Percentiles rank a stretch among this genome's conserved stretches.
These are phyloP conservation scores for Xylaria sp. DNA, from an alignment of 2,329 filamentous ascomycete species.

Conservation along the genomic window DNA sequence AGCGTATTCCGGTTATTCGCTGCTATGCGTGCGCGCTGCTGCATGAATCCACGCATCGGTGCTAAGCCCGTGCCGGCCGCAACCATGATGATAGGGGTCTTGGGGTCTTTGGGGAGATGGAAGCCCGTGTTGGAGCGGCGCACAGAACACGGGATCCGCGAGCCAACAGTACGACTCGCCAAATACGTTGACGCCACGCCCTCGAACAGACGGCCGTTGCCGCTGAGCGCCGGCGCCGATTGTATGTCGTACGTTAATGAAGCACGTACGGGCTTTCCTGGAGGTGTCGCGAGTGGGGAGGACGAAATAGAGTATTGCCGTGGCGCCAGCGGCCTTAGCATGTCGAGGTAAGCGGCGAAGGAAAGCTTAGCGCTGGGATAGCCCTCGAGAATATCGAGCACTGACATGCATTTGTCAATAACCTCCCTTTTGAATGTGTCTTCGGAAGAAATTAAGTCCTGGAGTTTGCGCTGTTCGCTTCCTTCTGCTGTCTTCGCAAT, in stretches of 20 bases:
- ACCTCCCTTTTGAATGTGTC: constrained; percentile 51
- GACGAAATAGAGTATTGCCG: constrained; percentile 60
- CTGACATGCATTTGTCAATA: constrained; percentile 57
- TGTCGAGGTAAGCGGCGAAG: constrained; percentile 56
- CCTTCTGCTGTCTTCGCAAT: constrained; percentile 59
- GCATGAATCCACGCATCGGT: constrained; percentile 32
- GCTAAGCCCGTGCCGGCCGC: constrained; percentile 30
- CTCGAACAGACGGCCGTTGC: constrained; percentile 22
- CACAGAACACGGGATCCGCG: constrained; percentile 23
- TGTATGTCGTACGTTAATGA: constrained; percentile 35
- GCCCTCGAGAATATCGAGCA: constrained; percentile 45
- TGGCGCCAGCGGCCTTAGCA: constrained; percentile 70
- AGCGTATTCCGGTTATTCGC: constrained; percentile 9
- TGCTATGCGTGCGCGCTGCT: constrained; percentile 30
- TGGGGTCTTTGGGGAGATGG: constrained; percentile 23
- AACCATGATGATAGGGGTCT: constrained; percentile 31
- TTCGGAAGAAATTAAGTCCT: constrained; percentile 45
- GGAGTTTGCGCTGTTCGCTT: constrained; percentile 53
- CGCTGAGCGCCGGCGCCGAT: constrained; percentile 24
- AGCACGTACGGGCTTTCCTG: constrained; percentile 1
- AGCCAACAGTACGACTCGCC: constrained; percentile 1
- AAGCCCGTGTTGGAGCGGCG: constrained; percentile 28
- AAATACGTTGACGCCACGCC: constrained; percentile 33
- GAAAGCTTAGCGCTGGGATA: constrained; percentile 53
- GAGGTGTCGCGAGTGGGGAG: constrained; percentile 24